These are phyloP conservation scores for Dryadomyces quercivorus DNA, from an alignment of 2,329 filamentous ascomycete genomes.

Conservation along the genomic window DNA sequence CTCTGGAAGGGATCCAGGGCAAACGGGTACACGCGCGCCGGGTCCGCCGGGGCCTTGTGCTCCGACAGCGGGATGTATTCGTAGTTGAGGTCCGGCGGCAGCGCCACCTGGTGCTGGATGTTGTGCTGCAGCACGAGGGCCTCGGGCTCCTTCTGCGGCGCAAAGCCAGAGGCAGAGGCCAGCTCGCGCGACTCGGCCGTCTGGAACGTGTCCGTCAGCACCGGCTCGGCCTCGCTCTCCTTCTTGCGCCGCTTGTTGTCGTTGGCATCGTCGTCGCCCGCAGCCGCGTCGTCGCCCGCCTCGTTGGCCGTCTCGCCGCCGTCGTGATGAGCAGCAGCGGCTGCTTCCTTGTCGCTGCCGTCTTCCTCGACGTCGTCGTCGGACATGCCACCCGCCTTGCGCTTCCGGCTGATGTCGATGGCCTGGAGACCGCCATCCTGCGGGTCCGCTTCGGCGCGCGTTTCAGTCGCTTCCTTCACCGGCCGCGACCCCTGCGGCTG, in stretches of 20 bases:
- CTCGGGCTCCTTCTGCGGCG: constrained; percentile 47
- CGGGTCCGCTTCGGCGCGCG: background rate
- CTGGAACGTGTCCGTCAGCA: constrained; percentile 88
- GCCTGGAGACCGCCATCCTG: background rate
- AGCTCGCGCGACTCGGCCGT: constrained; percentile 90
- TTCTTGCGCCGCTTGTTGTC: constrained; percentile 32
- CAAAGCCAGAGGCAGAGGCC: constrained; percentile 60
- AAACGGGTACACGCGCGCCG: constrained; percentile 76
- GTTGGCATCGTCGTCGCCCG: constrained; percentile 26
- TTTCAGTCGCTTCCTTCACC: constrained; percentile 9
- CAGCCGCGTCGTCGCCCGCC: constrained; percentile 14
- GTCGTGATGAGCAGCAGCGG: constrained; percentile 22
- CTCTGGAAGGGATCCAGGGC: constrained; percentile 96
- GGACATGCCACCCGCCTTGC: constrained; percentile 62
- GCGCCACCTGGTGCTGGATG: constrained; percentile 93
- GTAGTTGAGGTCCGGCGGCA: constrained; percentile 88
- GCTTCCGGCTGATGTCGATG: constrained; percentile 43
- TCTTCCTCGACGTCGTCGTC: constrained; percentile 1
- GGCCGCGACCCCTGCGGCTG: constrained; percentile 46
- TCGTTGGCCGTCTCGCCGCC: constrained; percentile 21
- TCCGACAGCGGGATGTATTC: constrained; percentile 90
- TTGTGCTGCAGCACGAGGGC: constrained; percentile 86
- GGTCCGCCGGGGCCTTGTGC: constrained; percentile 79
- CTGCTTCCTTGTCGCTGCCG: constrained; percentile 14
- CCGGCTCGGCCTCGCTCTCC: constrained; percentile 54